Evolutionary conservation across 2,329 filamentous ascomycete genomes (phyloP), one percentile per base, ranked within the genome.

Genomic region (Fusarium ramigenum): DNA sequence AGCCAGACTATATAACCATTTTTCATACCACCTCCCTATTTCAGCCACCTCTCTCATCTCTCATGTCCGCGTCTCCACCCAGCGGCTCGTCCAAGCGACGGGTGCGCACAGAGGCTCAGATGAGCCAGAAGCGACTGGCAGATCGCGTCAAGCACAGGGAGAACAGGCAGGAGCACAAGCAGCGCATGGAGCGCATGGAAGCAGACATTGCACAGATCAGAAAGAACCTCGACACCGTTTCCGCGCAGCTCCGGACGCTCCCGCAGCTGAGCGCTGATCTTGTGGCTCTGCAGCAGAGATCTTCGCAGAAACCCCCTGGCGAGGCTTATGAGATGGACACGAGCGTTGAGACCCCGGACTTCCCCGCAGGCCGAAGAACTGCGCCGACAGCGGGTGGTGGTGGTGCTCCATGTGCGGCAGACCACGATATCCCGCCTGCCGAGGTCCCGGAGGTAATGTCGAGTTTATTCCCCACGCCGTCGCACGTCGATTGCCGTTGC

Each of bases 81-180:
- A 66, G 67, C 42, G 68, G 60, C 61, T 52, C 72, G 39, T 47
- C 72, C 58, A 74, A 69, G 49, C 65, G 68, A 44, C 64, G 73
- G 52, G 63, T 74, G 39, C 74, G 77, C 53, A 78, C 70, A 46
- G 77, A 78, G 25, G 75, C 71, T 50, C 77, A 78, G 37, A 66
- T 78, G 62, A 75, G 63, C 67, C 77, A 77, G 49, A 78, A 78
- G 60, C 66, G 77, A n/a, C 63, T 69, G 23, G 69, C 70, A 15
- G 77, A 79, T 40, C 72, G 70, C 50, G 47, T 77, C 54, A 79
- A 78, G 44, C 77, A 79, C 56, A 74, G 69, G 21, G 66, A 73
- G 49, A 79, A 78, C 52, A 69, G 77, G 1, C 74, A 74, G 32
- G 75, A 79, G 59, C 76, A 73, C 60, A 79, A 79, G 56, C 40